Conservation (phyloP, 1,284 basidiomycete genomes). For the Ceratorhiza oryzae-sativae region DNA sequence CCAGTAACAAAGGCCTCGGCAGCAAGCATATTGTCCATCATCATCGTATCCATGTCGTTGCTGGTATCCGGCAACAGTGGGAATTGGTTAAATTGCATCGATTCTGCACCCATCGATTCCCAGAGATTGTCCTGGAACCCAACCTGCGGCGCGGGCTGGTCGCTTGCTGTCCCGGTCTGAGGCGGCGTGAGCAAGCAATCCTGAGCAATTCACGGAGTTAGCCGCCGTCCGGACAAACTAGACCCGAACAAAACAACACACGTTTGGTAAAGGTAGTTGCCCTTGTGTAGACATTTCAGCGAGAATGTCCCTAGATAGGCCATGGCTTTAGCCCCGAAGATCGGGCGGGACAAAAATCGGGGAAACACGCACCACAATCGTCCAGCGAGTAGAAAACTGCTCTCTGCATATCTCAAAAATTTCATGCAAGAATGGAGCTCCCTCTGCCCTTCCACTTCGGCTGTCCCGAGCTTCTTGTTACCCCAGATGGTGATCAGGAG, state of each 20-base stretch:
- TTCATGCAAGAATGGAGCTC: conserved; percentile 34
- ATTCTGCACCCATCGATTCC: conserved; percentile 31
- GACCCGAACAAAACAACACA: neutral
- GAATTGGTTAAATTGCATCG: conserved; percentile 32
- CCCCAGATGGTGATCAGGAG: conserved; percentile 31
- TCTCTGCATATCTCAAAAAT: conserved; percentile 28
- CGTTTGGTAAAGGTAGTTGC: conserved; percentile 17
- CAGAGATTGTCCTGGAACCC: conserved; percentile 28
- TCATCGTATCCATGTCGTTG: conserved; percentile 7
- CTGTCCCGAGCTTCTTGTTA: conserved; percentile 27
- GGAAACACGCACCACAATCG: conserved; percentile 10
- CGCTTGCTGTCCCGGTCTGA: neutral
- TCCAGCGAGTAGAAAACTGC: conserved; percentile 9
- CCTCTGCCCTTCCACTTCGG: conserved; percentile 25
- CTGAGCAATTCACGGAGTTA: conserved; percentile 15
- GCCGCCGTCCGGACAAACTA: neutral
- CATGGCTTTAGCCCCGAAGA: neutral
- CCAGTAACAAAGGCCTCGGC: conserved; percentile 33
- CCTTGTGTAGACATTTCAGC: conserved; percentile 26
- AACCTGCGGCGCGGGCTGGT: conserved; percentile 5
- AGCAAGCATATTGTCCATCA: conserved; percentile 25
- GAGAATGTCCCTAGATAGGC: conserved; percentile 21
- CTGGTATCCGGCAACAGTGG: conserved; percentile 13
- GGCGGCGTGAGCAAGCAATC: conserved; percentile 21
- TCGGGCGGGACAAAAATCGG: neutral